Evolutionary conservation across 768 basidiomycete species (phyloP).

Genomic region (Phlebiopsis flavidoalba): DNA sequence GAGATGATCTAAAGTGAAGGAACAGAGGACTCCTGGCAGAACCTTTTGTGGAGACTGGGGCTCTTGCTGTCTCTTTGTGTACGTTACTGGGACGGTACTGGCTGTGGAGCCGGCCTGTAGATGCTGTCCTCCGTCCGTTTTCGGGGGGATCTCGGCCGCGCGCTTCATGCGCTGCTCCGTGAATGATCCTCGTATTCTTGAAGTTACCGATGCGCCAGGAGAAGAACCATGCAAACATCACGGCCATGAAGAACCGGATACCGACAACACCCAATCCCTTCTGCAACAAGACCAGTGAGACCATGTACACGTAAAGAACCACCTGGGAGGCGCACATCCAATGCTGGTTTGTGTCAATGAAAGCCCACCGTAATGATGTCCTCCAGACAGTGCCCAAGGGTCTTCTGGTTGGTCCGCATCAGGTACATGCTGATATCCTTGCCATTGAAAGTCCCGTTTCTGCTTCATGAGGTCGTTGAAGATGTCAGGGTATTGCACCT

Average conservation of each 20-base stretch:
- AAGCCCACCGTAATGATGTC: slow-evolving; percentile 87
- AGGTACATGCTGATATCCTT: slow-evolving; percentile 88
- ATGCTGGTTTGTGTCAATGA: slow-evolving; percentile 92
- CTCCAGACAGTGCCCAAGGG: slow-evolving; percentile 75
- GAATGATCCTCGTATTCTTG: slow-evolving; percentile 87
- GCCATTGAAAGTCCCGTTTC: slow-evolving; percentile 68
- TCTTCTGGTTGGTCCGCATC: slow-evolving; percentile 61
- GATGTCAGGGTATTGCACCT: slow-evolving; percentile 78
- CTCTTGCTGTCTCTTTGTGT: too few relatives aligned
- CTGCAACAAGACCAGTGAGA: slow-evolving; percentile 96
- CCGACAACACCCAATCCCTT: slow-evolving; percentile 94
- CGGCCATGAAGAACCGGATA: slow-evolving; percentile 95
- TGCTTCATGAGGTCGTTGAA: slow-evolving; percentile 73
- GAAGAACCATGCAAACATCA: slow-evolving; percentile 97
- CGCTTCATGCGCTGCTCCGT: slow-evolving; percentile 89
- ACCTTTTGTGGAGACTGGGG: slow-evolving; percentile 53
- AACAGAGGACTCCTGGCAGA: slow-evolving; percentile 56
- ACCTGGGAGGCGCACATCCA: slow-evolving; percentile 92
- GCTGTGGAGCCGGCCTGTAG: slow-evolving; percentile 86
- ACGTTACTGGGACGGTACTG: slow-evolving; percentile 91
- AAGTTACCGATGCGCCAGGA: slow-evolving; percentile 95
- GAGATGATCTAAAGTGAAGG: slow-evolving; percentile 63
- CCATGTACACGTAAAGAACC: slow-evolving; percentile 85
- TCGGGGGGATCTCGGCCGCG: slow-evolving; percentile 88
- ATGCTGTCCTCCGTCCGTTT: slow-evolving; percentile 93